Evolutionary conservation across 805 yeast species (phyloP).

Genomic region (Yarrowia phangngaensis): DNA sequence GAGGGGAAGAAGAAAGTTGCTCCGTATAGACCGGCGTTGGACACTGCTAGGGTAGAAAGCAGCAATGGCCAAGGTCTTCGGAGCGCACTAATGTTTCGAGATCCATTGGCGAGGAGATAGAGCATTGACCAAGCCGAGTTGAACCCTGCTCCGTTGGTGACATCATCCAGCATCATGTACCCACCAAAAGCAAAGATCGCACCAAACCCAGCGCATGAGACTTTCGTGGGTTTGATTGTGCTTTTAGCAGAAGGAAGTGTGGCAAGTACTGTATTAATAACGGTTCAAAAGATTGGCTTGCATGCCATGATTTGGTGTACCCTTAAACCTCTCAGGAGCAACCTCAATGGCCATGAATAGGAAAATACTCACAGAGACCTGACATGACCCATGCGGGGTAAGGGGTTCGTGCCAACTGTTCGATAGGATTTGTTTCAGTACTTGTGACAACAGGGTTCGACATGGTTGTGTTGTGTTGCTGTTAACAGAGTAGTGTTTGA

Average conservation of each 20-base stretch:
- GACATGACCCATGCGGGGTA: slow-evolving; percentile 28
- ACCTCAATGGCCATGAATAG: background rate
- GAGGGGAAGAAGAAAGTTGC: slow-evolving; percentile 55
- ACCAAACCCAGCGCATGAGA: slow-evolving; percentile 31
- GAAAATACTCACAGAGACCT: slow-evolving; percentile 11
- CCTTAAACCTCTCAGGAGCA: background rate
- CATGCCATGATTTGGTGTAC: no score
- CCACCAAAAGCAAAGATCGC: slow-evolving; percentile 36
- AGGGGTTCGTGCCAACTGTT: slow-evolving; percentile 23
- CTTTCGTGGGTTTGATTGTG: slow-evolving; percentile 16
- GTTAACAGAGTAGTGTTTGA: no score
- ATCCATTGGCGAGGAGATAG: slow-evolving; percentile 67
- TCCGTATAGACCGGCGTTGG: slow-evolving; percentile 66
- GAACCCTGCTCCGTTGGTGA: slow-evolving; percentile 76
- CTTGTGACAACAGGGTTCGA: background rate
- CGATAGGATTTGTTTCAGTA: slow-evolving; percentile 17
- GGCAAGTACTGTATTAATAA: slow-evolving; percentile 4
- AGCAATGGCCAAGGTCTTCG: slow-evolving; percentile 52
- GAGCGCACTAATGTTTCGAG: slow-evolving; percentile 44
- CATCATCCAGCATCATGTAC: slow-evolving; percentile 66
- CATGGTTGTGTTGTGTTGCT: background rate
- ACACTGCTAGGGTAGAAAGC: slow-evolving; percentile 54
- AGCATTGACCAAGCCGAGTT: slow-evolving; percentile 72
- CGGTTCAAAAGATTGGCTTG: background rate
- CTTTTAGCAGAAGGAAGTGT: slow-evolving; percentile 8